A percentile compares a stretch with the other conserved stretches of the same genome.
phyloP scores from a whole-genome alignment of 106 monocot genomes.

The Acorus calamus region DNA sequence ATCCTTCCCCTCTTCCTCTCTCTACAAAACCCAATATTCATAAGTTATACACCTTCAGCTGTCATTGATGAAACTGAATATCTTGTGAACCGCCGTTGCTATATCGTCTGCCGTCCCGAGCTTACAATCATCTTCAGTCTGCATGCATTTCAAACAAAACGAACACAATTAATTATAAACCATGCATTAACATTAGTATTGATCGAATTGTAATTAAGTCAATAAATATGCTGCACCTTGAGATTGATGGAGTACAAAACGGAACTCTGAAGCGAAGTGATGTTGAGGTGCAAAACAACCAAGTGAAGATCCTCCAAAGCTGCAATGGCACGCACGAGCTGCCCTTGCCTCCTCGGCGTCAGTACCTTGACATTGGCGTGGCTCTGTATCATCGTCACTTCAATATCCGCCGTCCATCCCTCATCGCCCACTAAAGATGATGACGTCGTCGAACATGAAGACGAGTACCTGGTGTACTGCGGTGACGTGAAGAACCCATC shows the following conservation, averaged over 20 bases:
- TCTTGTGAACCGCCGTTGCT: constrained; percentile 74
- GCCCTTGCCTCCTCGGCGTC: constrained; percentile 30
- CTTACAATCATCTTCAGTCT: constrained; percentile 80
- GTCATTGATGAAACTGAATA: constrained; percentile 43
- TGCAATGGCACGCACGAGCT: constrained; percentile 46
- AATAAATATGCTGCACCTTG: constrained; percentile 31
- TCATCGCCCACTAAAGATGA: neutral
- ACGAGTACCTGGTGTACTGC: constrained; percentile 54
- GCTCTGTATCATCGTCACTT: constrained; percentile 61
- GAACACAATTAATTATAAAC: too few species aligned
- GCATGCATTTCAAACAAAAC: neutral
- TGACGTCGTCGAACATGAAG: neutral
- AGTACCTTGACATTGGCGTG: constrained; percentile 69
- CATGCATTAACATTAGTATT: too few species aligned
- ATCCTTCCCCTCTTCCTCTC: too few species aligned
- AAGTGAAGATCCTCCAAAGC: constrained; percentile 68
- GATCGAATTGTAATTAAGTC: too few species aligned
- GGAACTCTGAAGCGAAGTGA: constrained; percentile 44
- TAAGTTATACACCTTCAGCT: neutral
- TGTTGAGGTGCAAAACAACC: constrained; percentile 58
- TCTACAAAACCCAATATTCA: too few species aligned
- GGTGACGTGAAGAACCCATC: constrained; percentile 57
- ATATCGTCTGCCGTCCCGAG: constrained; percentile 74
- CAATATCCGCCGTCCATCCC: constrained; percentile 46
- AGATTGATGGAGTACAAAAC: constrained; percentile 79